Evolutionary conservation across 306 rosid genomes (phyloP).

Genomic region (Cotoneaster glaucophyllus): DNA sequence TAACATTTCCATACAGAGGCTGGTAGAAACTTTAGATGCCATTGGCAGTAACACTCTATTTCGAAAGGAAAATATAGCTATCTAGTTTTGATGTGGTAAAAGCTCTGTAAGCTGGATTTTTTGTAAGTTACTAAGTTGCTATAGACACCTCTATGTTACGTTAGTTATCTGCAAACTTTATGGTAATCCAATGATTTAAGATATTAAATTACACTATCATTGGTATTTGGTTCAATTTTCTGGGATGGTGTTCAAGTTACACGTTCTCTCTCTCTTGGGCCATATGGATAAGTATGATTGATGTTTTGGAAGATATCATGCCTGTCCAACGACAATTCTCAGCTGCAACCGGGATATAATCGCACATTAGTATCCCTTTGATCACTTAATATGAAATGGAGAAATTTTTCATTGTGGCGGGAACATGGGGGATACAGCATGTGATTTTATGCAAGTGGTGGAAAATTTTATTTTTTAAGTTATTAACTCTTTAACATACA

Average conservation of each 20-base stretch:
- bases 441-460: too few relatives aligned
- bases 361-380: too few relatives aligned
- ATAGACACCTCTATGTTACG: not conserved
- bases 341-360: too few relatives aligned
- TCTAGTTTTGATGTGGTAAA: not conserved
- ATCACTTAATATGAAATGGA: not conserved
- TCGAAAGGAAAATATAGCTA: not conserved
- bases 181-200: conserved; percentile 12
- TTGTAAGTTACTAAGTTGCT: not conserved
- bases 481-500: too few relatives aligned
- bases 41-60: not conserved
- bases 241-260: not conserved
- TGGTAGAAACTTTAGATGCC: conserved; percentile 9
- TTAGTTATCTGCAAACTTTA: not conserved
- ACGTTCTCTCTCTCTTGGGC: not conserved
- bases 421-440: too few relatives aligned
- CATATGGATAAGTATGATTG: too few relatives aligned
- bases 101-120: not conserved
- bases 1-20: not conserved
- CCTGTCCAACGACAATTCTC: not conserved
- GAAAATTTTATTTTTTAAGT: too few relatives aligned
- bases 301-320: not conserved
- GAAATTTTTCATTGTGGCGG: too few relatives aligned
- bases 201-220: not conserved
- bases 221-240: not conserved